Conservation (phyloP, 1,139 yeast genomes). For the Kodamaea fungicola region DNA sequence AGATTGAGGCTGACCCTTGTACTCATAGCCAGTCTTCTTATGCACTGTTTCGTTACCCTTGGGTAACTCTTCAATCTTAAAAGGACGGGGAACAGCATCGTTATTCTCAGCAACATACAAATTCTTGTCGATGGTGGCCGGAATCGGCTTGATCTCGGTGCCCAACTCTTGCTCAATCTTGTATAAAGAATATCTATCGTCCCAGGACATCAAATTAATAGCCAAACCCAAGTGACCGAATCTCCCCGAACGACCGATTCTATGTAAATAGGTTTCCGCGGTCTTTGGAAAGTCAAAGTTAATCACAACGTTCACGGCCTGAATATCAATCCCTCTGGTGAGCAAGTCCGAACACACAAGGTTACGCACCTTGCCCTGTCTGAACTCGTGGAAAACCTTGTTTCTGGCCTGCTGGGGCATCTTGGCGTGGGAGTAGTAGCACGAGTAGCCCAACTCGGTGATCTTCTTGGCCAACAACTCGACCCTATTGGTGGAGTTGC, state of each 20-base stretch:
- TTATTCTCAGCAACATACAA: conserved; percentile 84
- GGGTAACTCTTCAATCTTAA: conserved; percentile 68
- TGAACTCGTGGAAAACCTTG: conserved; percentile 96
- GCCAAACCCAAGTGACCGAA: conserved; percentile 98
- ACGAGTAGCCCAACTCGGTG: conserved; percentile 93
- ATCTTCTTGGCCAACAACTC: conserved; percentile 93
- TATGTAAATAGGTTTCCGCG: conserved; percentile 95
- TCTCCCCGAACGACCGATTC: conserved; percentile 99
- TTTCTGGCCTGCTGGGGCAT: conserved; percentile 98
- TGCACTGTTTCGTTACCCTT: conserved; percentile 43
- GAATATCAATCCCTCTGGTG: conserved; percentile 98
- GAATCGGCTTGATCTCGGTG: conserved; percentile 95
- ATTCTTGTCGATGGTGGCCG: conserved; percentile 81
- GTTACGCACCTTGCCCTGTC: conserved; percentile 97
- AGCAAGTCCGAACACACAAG: conserved; percentile 93
- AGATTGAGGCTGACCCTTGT: conserved; percentile 40
- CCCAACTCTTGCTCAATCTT: conserved; percentile 97
- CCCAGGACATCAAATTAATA: conserved; percentile 94
- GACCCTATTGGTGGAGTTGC: conserved; percentile 95
- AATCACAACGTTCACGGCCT: conserved; percentile 96
- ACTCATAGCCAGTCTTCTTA: conserved; percentile 40
- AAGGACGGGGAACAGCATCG: conserved; percentile 79
- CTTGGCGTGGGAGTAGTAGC: conserved; percentile 95
- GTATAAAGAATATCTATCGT: conserved; percentile 89
- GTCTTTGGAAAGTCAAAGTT: conserved; percentile 98